Base-by-base conservation (phyloP, 345 rosid genomes). In the Dipteronia dyeriana region DNA sequence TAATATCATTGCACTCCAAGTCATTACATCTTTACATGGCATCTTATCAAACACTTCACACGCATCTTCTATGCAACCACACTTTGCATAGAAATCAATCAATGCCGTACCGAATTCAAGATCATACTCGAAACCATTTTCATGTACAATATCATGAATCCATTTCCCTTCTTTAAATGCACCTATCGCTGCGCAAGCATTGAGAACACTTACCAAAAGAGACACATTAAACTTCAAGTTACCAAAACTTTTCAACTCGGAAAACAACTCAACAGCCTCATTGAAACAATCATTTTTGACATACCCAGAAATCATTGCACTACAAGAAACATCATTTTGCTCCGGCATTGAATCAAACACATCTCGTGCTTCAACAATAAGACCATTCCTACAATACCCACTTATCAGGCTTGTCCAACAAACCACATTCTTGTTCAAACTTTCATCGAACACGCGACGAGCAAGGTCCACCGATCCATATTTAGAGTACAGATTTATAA, bases 241-340 rank as follows among this genome's bases (percentile, higher is more conserved):
- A 0, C 29, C 14, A 12, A 4, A 22, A 5, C 41, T 59, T 76
- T 63, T 83, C 66, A 85, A 61, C 81, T 76, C 73, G 0, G 1
- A 82, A 83, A 85, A 82, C 73, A 83, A 76, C 62, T 54, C 75
- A 26, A 81, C 76, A 43, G 81, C 82, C 73, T 85, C 83, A 16
- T 76, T 63, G 41, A 78, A 85, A 39, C 62, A 64, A 43, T 51
- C 66, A 62, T 79, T 83, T 70, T 64, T 34, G 29, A 81, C 83
- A 56, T 76, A 80, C 70, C 86, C 86, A 69, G 86, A 83, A 43
- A 81, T 47, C 75, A 83, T 81, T 25, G 86, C 86, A 70, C 84
- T 66, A 47, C 57, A 80, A 67, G 86, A 79, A 71, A 83, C 78
- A 29, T 66, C 79, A 67, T 79, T 81, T 71, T 72, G 83, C 57